A percentile compares a stretch with the other conserved stretches of the same genome.
phyloP scores from a whole-genome alignment of 2,329 filamentous ascomycete species.

The Ceratocystiopsis sp. region DNA sequence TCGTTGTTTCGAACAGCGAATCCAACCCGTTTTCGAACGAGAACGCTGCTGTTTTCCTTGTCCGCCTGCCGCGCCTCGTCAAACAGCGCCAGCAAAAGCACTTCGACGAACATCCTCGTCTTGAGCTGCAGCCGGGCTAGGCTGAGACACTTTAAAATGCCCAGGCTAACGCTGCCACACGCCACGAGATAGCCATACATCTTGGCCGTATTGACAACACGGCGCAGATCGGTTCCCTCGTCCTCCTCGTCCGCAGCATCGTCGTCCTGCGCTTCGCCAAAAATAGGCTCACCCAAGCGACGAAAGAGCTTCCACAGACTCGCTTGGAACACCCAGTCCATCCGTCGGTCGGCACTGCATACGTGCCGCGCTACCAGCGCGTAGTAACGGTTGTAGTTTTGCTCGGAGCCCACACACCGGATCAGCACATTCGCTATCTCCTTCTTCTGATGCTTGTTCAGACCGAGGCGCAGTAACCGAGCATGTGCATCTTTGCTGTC shows the following conservation, averaged over 20 bases:
- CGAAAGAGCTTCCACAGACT: slow-evolving; percentile 75
- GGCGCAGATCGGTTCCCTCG: slow-evolving; percentile 29
- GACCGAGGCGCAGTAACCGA: slow-evolving; percentile 61
- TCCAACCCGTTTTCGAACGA: slow-evolving; percentile 48
- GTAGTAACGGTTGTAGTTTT: slow-evolving; percentile 85
- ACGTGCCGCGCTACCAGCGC: slow-evolving; percentile 66
- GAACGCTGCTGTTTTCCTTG: slow-evolving; percentile 7
- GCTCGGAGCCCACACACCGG: slow-evolving; percentile 71
- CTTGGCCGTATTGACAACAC: slow-evolving; percentile 34
- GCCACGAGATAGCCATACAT: slow-evolving; percentile 35
- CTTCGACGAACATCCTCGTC: slow-evolving; percentile 62
- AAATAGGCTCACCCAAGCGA: slow-evolving; percentile 64
- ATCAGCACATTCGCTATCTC: slow-evolving; percentile 80
- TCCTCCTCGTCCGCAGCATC: slow-evolving; percentile 28
- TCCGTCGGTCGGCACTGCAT: slow-evolving; percentile 49
- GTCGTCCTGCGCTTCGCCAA: slow-evolving; percentile 44
- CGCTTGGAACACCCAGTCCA: slow-evolving; percentile 76
- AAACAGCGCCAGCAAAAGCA: slow-evolving; percentile 61
- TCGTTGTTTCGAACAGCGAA: slow-evolving; percentile 45
- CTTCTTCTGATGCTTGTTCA: slow-evolving; percentile 72
- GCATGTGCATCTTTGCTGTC: slow-evolving; percentile 73
- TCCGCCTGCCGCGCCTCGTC: slow-evolving; percentile 39
- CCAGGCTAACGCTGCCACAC: slow-evolving; percentile 27
- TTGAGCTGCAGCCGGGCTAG: slow-evolving; percentile 61
- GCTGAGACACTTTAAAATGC: slow-evolving; percentile 52